Evolutionary conservation across 2,329 filamentous ascomycete species (phyloP).

Genomic region (Talaromyces piceae): DNA sequence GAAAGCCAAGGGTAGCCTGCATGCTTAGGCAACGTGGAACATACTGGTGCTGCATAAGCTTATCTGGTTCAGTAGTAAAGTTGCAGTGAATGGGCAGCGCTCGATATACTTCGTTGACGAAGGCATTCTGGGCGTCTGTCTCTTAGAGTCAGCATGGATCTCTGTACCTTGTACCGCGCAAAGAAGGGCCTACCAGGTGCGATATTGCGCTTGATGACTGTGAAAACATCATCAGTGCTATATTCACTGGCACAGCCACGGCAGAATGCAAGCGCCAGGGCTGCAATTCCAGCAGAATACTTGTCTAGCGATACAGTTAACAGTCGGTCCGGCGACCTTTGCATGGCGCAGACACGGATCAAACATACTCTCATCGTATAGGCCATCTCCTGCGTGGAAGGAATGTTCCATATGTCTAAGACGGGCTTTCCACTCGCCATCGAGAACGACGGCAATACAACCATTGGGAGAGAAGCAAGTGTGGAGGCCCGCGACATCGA

Average conservation of each 20-base stretch:
- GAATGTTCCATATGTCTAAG: constrained; percentile 34
- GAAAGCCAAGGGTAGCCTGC: constrained; percentile 69
- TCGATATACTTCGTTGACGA: constrained; percentile 60
- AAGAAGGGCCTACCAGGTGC: constrained; percentile 28
- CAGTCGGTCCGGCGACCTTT: neutral
- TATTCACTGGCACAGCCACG: constrained; percentile 41
- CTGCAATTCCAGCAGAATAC: constrained; percentile 51
- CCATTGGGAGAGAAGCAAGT: constrained; percentile 39
- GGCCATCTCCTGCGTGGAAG: constrained; percentile 28
- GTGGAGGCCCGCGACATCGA: constrained; percentile 49
- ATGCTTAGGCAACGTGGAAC: constrained; percentile 72
- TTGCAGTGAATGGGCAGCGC: constrained; percentile 69
- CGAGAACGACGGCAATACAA: constrained; percentile 32
- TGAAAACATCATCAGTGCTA: constrained; percentile 65
- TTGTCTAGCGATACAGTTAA: constrained; percentile 21
- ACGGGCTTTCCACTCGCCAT: constrained; percentile 32
- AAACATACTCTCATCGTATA: constrained; percentile 32
- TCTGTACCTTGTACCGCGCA: neutral
- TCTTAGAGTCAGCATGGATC: constrained; percentile 13
- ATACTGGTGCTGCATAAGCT: constrained; percentile 63
- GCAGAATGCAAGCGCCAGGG: constrained; percentile 49
- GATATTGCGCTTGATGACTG: constrained; percentile 51
- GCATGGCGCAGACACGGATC: neutral
- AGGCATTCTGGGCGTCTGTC: constrained; percentile 53
- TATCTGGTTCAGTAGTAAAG: constrained; percentile 71